Percentiles rank a stretch among this genome's conserved stretches.
Conservation (phyloP, 2,329 filamentous ascomycete genomes). For the Westerdykella sp. region DNA sequence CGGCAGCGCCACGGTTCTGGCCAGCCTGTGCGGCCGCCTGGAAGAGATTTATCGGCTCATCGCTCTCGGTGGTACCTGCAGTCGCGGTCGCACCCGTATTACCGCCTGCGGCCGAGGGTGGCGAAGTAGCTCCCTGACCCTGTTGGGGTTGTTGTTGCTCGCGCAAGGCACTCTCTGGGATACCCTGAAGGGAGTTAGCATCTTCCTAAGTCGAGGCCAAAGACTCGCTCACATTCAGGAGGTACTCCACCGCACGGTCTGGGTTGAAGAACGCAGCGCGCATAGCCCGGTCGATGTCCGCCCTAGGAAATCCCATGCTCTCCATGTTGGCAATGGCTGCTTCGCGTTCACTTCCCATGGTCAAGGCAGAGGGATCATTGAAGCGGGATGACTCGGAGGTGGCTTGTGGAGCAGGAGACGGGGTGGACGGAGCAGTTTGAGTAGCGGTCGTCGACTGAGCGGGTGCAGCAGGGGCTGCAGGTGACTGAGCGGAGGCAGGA, state of each 20-base stretch:
- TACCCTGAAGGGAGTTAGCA: slow-evolving; percentile 57
- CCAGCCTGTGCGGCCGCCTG: slow-evolving; percentile 80
- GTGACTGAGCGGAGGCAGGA: slow-evolving; percentile 42
- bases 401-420: slow-evolving; percentile 42
- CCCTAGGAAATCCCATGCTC: slow-evolving; percentile 88
- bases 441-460: slow-evolving; percentile 43
- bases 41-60: slow-evolving; percentile 78
- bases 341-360: slow-evolving; percentile 75
- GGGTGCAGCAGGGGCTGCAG: slow-evolving; percentile 41
- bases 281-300: slow-evolving; percentile 88
- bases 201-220: background rate
- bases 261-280: slow-evolving; percentile 95
- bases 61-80: slow-evolving; percentile 42
- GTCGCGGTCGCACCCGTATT: slow-evolving; percentile 37
- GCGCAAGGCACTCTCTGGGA: slow-evolving; percentile 75
- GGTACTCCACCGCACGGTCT: slow-evolving; percentile 93
- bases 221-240: slow-evolving; percentile 63
- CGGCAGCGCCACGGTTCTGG: slow-evolving; percentile 45
- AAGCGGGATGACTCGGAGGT: slow-evolving; percentile 41
- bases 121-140: slow-evolving; percentile 36
- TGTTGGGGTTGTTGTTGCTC: slow-evolving; percentile 49
- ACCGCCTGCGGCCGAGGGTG: slow-evolving; percentile 41
- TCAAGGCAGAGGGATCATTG: slow-evolving; percentile 73
- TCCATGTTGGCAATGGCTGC: slow-evolving; percentile 89
- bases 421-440: slow-evolving; percentile 46